Evolutionary conservation across 352 stramenopile genomes (phyloP), one percentile per base, ranked within the genome.

Genomic region (Phytopythium montanum): DNA sequence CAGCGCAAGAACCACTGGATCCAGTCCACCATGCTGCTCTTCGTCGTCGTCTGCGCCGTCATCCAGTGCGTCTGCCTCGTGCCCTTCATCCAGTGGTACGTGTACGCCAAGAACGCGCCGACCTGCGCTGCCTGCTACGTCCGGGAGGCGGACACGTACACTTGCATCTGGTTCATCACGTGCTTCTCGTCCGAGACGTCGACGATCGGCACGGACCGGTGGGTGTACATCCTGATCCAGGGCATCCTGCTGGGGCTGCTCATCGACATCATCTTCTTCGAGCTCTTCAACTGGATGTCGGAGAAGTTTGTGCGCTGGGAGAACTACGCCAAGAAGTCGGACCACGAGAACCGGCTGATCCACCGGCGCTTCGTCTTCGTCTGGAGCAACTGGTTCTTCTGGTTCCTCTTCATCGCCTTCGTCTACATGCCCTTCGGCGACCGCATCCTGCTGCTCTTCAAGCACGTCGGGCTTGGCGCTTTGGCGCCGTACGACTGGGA

Each of bases 371-470:
- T 96, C 55, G 82, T 96, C 10, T 96, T 96, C 53, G 85, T 94
- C 36, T 96, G 87, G 87, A 94, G 85, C 65, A 96, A 96, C 69
- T 95, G 87, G 87, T 96, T 96, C 67, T 95, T 94, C 59, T 96
- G 87, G 87, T 96, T 95, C 56, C 63, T 96, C 4, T 94, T 94
- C 53, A 73, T 96, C 21, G 88, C 87, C 26, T 96, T 96, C 57
- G 81, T 96, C n/a, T 96, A 96, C 66, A 41, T 96, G 56, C 87
- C 87, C 26, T 96, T 95, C 62, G 87, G 87, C 9, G 76, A 83
- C 36, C 55, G 66, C 21, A 90, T 95, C 36, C 48, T 94, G 26
- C 56, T 64, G 42, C 73, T 88, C 23, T 80, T 92, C 33, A 70
- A 78, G 21, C 62, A 65, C 3, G 36, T 85, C 21, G 72, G 79